Conservation (phyloP, 1,284 basidiomycete species). For the Tetrapyrgos nigripes region DNA sequence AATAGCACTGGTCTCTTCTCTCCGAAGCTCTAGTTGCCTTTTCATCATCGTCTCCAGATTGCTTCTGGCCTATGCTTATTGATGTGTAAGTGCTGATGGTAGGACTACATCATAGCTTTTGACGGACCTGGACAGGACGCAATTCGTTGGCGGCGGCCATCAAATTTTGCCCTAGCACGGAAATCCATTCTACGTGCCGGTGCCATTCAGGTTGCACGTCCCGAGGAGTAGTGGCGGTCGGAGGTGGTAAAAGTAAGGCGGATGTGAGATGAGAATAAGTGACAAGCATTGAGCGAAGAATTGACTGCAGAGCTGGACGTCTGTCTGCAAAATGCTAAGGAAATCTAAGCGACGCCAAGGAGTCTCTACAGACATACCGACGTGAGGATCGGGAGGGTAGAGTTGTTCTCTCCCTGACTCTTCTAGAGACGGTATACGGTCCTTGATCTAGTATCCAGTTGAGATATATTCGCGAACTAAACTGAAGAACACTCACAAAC, state of each 20-base stretch:
- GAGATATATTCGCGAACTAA: neutral
- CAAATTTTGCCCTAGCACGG: constrained; percentile 75
- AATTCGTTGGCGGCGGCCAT: constrained; percentile 85
- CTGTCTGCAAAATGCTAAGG: constrained; percentile 54
- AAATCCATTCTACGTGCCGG: constrained; percentile 76
- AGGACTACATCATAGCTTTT: neutral
- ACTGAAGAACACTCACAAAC: constrained; percentile 61
- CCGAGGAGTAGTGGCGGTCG: constrained; percentile 43
- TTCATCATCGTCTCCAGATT: constrained; percentile 81
- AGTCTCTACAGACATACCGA: constrained; percentile 50
- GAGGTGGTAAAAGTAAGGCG: constrained; percentile 68
- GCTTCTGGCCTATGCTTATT: constrained; percentile 59
- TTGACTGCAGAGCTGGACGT: constrained; percentile 68
- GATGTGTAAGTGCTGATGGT: constrained; percentile 9
- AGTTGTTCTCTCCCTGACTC: constrained; percentile 76
- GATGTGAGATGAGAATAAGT: constrained; percentile 72
- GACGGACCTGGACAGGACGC: constrained; percentile 75
- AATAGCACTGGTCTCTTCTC: constrained; percentile 67
- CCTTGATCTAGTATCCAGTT: constrained; percentile 61
- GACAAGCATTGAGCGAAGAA: constrained; percentile 73
- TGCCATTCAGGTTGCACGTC: constrained; percentile 71
- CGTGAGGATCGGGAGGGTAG: constrained; percentile 71
- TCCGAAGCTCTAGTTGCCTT: constrained; percentile 70
- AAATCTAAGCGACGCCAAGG: neutral
- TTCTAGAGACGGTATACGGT: constrained; percentile 73